A percentile compares a stretch with the other conserved stretches of the same genome.
phyloP scores from a whole-genome alignment of 768 basidiomycete genomes.

The Amanita pseudoporphyria region DNA sequence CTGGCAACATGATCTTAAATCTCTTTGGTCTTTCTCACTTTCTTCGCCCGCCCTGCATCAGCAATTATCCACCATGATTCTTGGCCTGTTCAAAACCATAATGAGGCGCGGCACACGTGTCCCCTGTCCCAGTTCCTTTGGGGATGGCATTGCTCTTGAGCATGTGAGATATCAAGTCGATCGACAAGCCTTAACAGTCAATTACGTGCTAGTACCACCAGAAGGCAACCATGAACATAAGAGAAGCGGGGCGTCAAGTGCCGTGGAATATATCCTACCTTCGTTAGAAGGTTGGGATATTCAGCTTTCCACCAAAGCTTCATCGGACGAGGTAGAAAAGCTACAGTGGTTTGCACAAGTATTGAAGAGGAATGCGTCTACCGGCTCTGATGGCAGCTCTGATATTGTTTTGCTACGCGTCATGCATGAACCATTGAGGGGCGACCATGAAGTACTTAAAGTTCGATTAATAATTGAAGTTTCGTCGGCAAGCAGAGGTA shows the following conservation, averaged over 20 bases:
- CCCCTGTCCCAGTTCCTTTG: conserved; percentile 69
- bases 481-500: conserved; percentile 63
- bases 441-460: conserved; percentile 73
- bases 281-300: conserved; percentile 80
- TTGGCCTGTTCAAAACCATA: conserved; percentile 77
- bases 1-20: conserved; percentile 90
- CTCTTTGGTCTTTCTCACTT: conserved; percentile 74
- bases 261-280: conserved; percentile 76
- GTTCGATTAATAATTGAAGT: conserved; percentile 74
- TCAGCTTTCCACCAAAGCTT: conserved; percentile 65
- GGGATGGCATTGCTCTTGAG: conserved; percentile 74
- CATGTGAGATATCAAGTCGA: conserved; percentile 73
- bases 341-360: conserved; percentile 68
- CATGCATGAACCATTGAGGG: conserved; percentile 60
- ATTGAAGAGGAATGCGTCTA: conserved; percentile 28
- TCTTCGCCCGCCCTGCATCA: conserved; percentile 51
- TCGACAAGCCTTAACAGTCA: conserved; percentile 71
- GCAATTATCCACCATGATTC: conserved; percentile 78
- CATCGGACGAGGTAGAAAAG: conserved; percentile 59
- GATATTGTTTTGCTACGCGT: conserved; percentile 57
- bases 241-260: conserved; percentile 57
- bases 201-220: conserved; percentile 76
- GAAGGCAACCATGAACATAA: conserved; percentile 35
- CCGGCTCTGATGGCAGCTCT: conserved; percentile 18
- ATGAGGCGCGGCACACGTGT: conserved; percentile 65